Base-by-base conservation (phyloP, 768 basidiomycete species). In the Boletus pseudo-olivaceus region DNA sequence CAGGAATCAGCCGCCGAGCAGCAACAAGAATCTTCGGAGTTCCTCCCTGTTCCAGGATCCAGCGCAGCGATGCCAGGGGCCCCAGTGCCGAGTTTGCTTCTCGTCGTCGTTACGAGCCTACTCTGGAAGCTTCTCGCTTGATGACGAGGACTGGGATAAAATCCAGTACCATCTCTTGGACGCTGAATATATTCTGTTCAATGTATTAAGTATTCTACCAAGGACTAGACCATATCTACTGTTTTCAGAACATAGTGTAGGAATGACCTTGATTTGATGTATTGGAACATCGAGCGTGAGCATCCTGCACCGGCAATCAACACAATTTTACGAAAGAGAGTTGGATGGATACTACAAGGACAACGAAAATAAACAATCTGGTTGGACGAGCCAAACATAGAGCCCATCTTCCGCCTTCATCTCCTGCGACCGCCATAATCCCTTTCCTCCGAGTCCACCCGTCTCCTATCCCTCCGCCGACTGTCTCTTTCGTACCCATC, bases 1-100 rank as follows among this genome's bases (percentile, higher is more conserved):
- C 23, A 89, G 88, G 68, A 89, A 77, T 80, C 83, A 3, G 73
- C 80, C 0, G 75, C 74, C n/a, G 68, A 82, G 59, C 86, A 88
- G 59, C 69, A 76, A 46, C 54, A 70, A 44, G 74, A 83, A n/a
- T 65, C 83, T 0, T 60, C 72, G 11, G 72, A 82, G 41, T 87
- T 87, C 72, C 71, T 87, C 27, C 84, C 86, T 11, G 78, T 80
- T 14, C 84, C 84, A 0, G 82, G 82, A 5, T 72, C 81, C 37
- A 69, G 72, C 5, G 75, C 61, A 11, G 68, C 76, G 5, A 41
- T 67, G 29, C 59, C 62, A 32, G 68, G 71, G 6, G 66, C 71
- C 7, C 51, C 65, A 34, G 60, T 58, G 15, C 63, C 71, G 0
- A 63, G 53, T 7, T 59, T 59, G 20, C 41, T 69, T 46, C 30